Percentiles rank a stretch among this genome's conserved stretches.
Evolutionary conservation across 1,139 yeast species (phyloP).

Genomic region (Komagataea norvegica): DNA sequence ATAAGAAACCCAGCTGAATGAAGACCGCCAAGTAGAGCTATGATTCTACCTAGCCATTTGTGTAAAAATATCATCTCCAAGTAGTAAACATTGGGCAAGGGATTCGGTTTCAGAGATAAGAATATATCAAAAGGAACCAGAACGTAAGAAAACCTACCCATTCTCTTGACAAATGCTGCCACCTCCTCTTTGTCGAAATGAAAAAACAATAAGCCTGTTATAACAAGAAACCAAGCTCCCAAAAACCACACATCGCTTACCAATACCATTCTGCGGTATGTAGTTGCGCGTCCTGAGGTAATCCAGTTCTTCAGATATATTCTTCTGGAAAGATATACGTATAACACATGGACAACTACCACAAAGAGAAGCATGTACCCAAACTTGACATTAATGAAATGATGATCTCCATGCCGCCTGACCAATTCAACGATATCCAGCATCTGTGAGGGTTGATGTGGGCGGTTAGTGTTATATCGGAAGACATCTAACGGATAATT

Average conservation of each 20-base stretch:
- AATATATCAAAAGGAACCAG: constrained; percentile 61
- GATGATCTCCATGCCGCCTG: constrained; percentile 33
- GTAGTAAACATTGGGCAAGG: constrained; percentile 51
- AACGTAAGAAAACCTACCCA: constrained; percentile 56
- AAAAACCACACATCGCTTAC: constrained; percentile 32
- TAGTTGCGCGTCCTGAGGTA: constrained; percentile 28
- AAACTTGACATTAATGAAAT: constrained; percentile 40
- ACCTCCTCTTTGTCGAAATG: constrained; percentile 28
- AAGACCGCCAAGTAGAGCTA: constrained; percentile 44
- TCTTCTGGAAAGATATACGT: constrained; percentile 19
- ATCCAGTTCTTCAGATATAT: constrained; percentile 26
- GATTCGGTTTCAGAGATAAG: constrained; percentile 58
- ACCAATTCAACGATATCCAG: constrained; percentile 7
- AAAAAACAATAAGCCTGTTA: constrained; percentile 26
- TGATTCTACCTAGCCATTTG: constrained; percentile 75
- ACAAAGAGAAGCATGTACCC: constrained; percentile 43
- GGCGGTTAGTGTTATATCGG: too few relatives aligned
- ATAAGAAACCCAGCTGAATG: constrained; percentile 57
- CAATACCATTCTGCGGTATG: constrained; percentile 19
- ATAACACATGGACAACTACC: constrained; percentile 31
- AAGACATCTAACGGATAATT: too few relatives aligned
- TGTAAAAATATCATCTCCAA: constrained; percentile 56
- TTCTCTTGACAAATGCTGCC: constrained; percentile 26
- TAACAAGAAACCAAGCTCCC: constrained; percentile 33
- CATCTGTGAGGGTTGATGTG: not conserved